Percentiles rank a stretch among this genome's conserved stretches.
These are phyloP conservation scores for Chamaenerion angustifolium DNA, from an alignment of 345 rosid genomes.

Conservation along the genomic window DNA sequence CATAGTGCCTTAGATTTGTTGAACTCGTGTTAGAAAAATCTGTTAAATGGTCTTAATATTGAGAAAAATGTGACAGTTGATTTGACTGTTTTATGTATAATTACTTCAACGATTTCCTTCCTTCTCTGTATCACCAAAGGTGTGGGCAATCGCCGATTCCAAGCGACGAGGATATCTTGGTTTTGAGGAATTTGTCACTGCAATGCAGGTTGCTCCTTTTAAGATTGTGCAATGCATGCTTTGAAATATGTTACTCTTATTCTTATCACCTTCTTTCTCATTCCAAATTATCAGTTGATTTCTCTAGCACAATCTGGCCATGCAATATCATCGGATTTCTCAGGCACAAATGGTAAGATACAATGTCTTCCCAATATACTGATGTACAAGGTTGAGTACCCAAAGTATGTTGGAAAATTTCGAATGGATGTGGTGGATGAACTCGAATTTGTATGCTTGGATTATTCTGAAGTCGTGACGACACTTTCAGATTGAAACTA, in stretches of 20 bases:
- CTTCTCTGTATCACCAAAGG: conserved; percentile 18
- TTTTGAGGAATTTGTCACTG: conserved; percentile 51
- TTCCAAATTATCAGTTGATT: conserved; percentile 38
- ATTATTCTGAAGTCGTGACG: too few relatives aligned
- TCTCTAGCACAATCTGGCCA: conserved; percentile 61
- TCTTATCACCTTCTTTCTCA: conserved; percentile 11
- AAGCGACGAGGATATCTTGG: conserved; percentile 78
- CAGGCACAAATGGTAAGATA: conserved; percentile 23
- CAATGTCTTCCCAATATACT: too few relatives aligned
- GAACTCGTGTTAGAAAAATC: too few relatives aligned
- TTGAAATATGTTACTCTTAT: neutral
- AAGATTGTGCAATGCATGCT: too few relatives aligned
- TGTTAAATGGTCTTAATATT: too few relatives aligned
- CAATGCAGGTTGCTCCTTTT: conserved; percentile 45
- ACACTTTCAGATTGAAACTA: too few relatives aligned
- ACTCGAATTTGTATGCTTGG: too few relatives aligned
- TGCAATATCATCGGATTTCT: conserved; percentile 40
- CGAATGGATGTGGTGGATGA: too few relatives aligned
- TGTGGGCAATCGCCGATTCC: conserved; percentile 90
- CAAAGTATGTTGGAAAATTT: too few relatives aligned
- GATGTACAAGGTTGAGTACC: neutral
- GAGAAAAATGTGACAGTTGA: neutral
- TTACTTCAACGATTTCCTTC: neutral
- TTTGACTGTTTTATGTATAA: neutral
- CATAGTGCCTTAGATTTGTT: too few relatives aligned